Base-by-base conservation (phyloP, 1,284 basidiomycete species). In the Ustilago cynodontis region DNA sequence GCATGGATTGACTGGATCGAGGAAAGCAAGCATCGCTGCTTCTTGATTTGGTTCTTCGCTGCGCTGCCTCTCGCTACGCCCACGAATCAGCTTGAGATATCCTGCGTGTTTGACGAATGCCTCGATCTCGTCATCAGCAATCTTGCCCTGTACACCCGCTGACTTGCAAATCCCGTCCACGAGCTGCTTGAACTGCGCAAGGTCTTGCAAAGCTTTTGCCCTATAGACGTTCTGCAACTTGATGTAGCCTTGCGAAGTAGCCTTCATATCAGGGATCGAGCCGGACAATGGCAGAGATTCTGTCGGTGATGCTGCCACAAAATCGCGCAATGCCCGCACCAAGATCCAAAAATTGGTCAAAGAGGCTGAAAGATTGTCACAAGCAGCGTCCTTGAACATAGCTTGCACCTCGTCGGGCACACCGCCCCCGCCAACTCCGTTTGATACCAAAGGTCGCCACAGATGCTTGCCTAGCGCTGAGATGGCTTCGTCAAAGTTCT, bases 211-310 rank as follows among this genome's bases (percentile, higher is more conserved):
- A 1, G 93, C 91, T 62, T 90, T 90, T 4, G 87, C 83, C 77
- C 92, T 92, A 87, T 95, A 96, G 66, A 94, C 82, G 31, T 88
- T 90, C 83, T 95, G 93, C 26, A 96, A 88, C 37, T 90, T 88
- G 52, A 95, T 91, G 85, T 98, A 99, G 64, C 90, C 90, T 41
- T 88, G 86, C 0, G 95, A 97, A 77, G 92, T 92, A 4, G 95
- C 92, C 86, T 97, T 96, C 93, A 99, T 98, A 87, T 99, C 96
- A 0, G 96, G 96, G 1, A 99, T 88, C 0, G 93, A 90, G 2
- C 90, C 88, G 0, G 90, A 88, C 16, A 92, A 87, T 0, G 92
- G 92, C 6, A 90, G 85, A 14, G 63, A 65, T n/a, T 64, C 53
- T 2, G 74, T 63, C 9, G 71, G 86, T 75, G 70, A 88, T 88